A percentile compares a stretch with the other conserved stretches of the same genome.
These are phyloP conservation scores for Nothophoma quercina DNA, from an alignment of 2,329 filamentous ascomycete species.

Conservation along the genomic window DNA sequence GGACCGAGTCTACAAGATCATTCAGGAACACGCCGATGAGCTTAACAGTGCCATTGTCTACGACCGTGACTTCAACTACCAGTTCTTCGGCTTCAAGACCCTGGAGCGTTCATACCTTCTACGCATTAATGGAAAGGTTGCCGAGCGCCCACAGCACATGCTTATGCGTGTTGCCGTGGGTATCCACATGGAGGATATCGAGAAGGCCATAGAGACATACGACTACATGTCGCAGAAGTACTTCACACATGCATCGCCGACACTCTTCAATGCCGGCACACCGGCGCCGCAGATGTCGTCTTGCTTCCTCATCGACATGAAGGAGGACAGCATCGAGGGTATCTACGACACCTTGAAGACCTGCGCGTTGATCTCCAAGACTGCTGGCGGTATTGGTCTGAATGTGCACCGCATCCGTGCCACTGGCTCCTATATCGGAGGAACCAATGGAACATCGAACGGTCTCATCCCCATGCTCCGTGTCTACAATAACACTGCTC, in stretches of 20 bases:
- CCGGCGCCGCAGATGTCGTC: conserved; percentile 94
- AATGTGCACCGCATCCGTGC: conserved; percentile 97
- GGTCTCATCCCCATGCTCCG: conserved; percentile 97
- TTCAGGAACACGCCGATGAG: conserved; percentile 96
- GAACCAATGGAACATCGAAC: conserved; percentile 98
- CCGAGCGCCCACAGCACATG: conserved; percentile 98
- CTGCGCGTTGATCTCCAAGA: conserved; percentile 99
- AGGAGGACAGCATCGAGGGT: conserved; percentile 98
- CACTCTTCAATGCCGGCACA: conserved; percentile 96
- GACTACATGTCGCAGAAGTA: conserved; percentile 98
- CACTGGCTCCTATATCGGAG: conserved; percentile 96
- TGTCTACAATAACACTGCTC: conserved; percentile 98
- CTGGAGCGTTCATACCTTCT: conserved; percentile 97
- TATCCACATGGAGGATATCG: conserved; percentile 93
- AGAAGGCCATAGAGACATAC: conserved; percentile 96
- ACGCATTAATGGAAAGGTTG: conserved; percentile 93
- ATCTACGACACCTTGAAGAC: conserved; percentile 99
- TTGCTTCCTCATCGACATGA: conserved; percentile 99
- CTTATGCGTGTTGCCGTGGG: conserved; percentile 99
- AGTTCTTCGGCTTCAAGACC: conserved; percentile 99
- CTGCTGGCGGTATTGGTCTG: conserved; percentile 95
- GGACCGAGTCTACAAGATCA: conserved; percentile 84
- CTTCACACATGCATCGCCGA: conserved; percentile 98
- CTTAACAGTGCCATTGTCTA: conserved; percentile 99
- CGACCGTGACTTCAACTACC: conserved; percentile 99